Conservation (phyloP, 179 eudicot species). For the Amaranthus tricolor region DNA sequence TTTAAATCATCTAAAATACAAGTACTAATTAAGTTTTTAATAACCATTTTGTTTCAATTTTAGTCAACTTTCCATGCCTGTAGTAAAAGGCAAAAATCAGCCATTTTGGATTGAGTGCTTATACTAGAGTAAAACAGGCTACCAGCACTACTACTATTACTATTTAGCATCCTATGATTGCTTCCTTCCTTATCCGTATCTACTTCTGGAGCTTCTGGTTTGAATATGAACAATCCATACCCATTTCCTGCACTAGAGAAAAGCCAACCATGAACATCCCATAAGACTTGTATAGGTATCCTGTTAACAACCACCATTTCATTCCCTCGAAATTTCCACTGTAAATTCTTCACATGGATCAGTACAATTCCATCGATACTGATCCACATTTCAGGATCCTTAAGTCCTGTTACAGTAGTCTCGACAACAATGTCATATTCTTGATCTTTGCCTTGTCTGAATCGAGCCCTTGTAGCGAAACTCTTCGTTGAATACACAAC, state of each 20-base stretch:
- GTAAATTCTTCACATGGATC: slow-evolving; percentile 59
- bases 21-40: not conserved
- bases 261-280: slow-evolving; percentile 94
- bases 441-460: slow-evolving; percentile 37
- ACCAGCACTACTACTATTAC: slow-evolving; percentile 40
- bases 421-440: slow-evolving; percentile 71
- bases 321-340: slow-evolving; percentile 91
- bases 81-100: slow-evolving; percentile 64
- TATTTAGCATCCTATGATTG: slow-evolving; percentile 24
- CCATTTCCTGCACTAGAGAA: slow-evolving; percentile 55
- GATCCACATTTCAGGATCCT: slow-evolving; percentile 79
- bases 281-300: slow-evolving; percentile 61
- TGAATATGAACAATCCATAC: slow-evolving; percentile 71
- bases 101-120: slow-evolving; percentile 38
- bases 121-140: slow-evolving; percentile 47
- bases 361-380: slow-evolving; percentile 64
- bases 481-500: slow-evolving; percentile 63
- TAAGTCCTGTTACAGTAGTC: slow-evolving; percentile 51
- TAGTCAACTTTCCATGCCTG: slow-evolving; percentile 88
- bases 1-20: too few species aligned
- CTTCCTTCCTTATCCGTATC: slow-evolving; percentile 43
- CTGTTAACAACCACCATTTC: slow-evolving; percentile 65
- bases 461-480: slow-evolving; percentile 53
- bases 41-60: slow-evolving; percentile 2
- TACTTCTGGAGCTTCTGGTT: slow-evolving; percentile 46